Conservation (phyloP, 108 stramenopile genomes). For the Cyclostephanos tholiformis region DNA sequence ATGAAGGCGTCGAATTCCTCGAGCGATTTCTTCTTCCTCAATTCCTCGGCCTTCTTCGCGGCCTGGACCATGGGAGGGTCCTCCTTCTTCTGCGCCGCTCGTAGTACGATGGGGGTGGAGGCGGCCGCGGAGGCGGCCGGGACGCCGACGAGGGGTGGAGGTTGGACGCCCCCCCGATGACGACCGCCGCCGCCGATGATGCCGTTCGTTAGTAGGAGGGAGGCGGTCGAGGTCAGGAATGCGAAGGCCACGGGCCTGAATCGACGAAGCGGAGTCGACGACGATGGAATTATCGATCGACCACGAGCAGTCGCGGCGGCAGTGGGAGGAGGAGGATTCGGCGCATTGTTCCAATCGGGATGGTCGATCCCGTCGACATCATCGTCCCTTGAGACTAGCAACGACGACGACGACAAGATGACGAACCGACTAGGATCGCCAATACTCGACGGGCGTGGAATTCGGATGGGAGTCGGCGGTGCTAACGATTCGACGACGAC, state of each 20-base stretch:
- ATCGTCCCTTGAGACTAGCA: too few species aligned
- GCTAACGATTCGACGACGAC: conserved; percentile 24
- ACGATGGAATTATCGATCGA: background rate
- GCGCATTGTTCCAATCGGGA: background rate
- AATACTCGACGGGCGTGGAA: background rate
- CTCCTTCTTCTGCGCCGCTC: conserved; percentile 58
- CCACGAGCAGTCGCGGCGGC: background rate
- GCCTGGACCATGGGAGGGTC: conserved; percentile 64
- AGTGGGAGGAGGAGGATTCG: background rate
- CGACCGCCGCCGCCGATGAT: background rate
- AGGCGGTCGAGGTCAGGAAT: background rate
- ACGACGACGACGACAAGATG: conserved; percentile 5
- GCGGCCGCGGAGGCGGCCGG: conserved; percentile 55
- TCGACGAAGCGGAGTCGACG: conserved; percentile 10
- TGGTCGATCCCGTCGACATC: background rate
- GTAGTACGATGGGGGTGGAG: conserved; percentile 74
- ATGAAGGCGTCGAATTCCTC: conserved; percentile 49
- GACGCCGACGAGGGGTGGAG: background rate
- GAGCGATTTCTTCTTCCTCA: conserved; percentile 36
- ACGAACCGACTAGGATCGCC: background rate
- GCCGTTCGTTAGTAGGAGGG: conserved; percentile 1
- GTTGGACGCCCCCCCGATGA: background rate
- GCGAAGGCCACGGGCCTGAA: conserved; percentile 44
- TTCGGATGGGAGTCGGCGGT: conserved; percentile 7
- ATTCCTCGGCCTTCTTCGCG: conserved; percentile 52